A percentile compares a stretch with the other conserved stretches of the same genome.
These are phyloP conservation scores for Chaetoceros muelleri DNA, from an alignment of 108 stramenopile species.

Conservation along the genomic window DNA sequence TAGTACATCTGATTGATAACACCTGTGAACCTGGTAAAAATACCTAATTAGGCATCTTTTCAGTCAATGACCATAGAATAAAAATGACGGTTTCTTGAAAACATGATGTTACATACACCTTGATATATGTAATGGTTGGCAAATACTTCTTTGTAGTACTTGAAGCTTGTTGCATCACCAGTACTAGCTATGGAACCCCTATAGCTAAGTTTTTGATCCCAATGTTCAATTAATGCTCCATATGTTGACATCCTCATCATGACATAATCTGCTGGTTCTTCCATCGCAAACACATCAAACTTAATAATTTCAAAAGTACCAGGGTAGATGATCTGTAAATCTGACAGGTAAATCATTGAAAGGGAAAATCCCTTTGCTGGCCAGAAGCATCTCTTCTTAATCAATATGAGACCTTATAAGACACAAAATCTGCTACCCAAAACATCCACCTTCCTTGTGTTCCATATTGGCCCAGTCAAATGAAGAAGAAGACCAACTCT, in stretches of 20 bases:
- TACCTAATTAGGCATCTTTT: too few relatives aligned
- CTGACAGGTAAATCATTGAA: slow-evolving; percentile 8
- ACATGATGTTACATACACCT: too few relatives aligned
- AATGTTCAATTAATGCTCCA: slow-evolving; percentile 8
- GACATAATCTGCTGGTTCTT: slow-evolving; percentile 23
- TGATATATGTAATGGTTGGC: slow-evolving; percentile 12
- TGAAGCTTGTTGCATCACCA: neutral
- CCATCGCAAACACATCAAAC: slow-evolving; percentile 11
- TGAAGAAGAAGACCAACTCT: slow-evolving; percentile 16
- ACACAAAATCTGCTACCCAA: slow-evolving; percentile 37
- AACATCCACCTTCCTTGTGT: slow-evolving; percentile 14
- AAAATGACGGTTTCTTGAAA: too few relatives aligned
- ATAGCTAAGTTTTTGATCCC: slow-evolving; percentile 1
- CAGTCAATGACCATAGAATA: too few relatives aligned
- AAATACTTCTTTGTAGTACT: slow-evolving; percentile 7
- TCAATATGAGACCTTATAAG: slow-evolving; percentile 12
- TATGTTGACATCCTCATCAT: too few relatives aligned
- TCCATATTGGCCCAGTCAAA: slow-evolving; percentile 9
- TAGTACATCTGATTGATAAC: too few relatives aligned
- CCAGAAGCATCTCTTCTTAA: slow-evolving; percentile 23
- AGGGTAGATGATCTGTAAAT: slow-evolving; percentile 1
- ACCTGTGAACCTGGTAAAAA: too few relatives aligned
- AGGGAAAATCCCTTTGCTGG: slow-evolving; percentile 5
- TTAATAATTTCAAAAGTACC: slow-evolving; percentile 2
- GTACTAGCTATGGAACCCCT: neutral